Evolutionary conservation across 495 filamentous ascomycete genomes (phyloP).

Genomic region (Neurospora sp.): DNA sequence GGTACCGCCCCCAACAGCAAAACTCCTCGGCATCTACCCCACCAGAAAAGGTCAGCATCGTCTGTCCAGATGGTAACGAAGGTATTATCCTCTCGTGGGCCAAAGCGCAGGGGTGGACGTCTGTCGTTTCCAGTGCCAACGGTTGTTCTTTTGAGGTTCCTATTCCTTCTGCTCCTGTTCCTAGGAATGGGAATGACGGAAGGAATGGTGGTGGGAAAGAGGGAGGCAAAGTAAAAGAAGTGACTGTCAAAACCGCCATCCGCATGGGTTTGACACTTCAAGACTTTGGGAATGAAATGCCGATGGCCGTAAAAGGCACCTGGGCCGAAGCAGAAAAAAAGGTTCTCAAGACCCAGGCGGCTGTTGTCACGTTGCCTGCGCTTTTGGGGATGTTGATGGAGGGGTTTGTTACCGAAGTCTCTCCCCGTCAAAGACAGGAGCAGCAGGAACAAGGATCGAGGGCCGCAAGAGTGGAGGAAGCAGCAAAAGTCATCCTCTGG

Average conservation of each 20-base stretch:
- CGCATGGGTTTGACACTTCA: not conserved
- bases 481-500: not conserved
- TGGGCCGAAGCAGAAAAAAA: not conserved
- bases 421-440: too few species aligned
- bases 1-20: constrained; percentile 4
- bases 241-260: not conserved
- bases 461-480: not conserved
- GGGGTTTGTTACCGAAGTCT: not conserved
- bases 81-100: constrained; percentile 25
- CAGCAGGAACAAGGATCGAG: not conserved
- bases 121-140: not conserved
- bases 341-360: not conserved
- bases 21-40: not conserved
- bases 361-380: not conserved
- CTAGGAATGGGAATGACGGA: too few species aligned
- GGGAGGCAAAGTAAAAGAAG: not conserved
- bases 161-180: not conserved
- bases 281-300: not conserved
- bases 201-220: too few species aligned
- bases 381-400: not conserved
- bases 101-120: constrained; percentile 2
- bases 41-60: constrained; percentile 17
- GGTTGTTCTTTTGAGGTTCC: not conserved
- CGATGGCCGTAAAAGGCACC: not conserved
- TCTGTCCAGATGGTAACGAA: constrained; percentile 19